Evolutionary conservation across 73 alveolate genomes (phyloP).

Genomic region (Blepharisma japonicum): DNA sequence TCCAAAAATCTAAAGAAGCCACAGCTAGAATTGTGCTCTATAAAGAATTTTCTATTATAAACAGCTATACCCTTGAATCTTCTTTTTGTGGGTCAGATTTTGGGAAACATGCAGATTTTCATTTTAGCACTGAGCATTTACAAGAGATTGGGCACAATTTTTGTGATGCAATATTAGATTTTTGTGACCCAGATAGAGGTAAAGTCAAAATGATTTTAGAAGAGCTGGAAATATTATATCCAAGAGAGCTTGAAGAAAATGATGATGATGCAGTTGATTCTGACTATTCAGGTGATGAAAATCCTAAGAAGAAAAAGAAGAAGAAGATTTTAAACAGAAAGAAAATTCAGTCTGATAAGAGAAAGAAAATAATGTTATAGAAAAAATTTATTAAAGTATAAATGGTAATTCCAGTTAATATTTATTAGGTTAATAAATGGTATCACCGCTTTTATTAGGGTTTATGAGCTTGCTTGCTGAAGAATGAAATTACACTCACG

Average conservation of each 20-base stretch:
- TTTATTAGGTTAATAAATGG: no score
- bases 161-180: constrained; percentile 89
- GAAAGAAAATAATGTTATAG: no score
- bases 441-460: no score
- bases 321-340: no score
- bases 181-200: constrained; percentile 89
- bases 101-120: constrained; percentile 86
- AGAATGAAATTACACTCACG: constrained; percentile 15
- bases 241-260: constrained; percentile 24
- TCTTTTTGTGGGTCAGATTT: constrained; percentile 97
- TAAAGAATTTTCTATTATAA: constrained; percentile 81
- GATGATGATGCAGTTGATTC: constrained; percentile 15
- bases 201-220: constrained; percentile 46
- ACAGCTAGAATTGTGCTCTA: constrained; percentile 88
- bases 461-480: no score
- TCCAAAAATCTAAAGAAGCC: constrained; percentile 87
- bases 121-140: constrained; percentile 80
- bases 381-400: no score
- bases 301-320: neutral
- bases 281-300: constrained; percentile 4
- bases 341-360: no score
- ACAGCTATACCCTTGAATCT: constrained; percentile 85
- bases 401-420: no score
- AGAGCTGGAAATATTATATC: constrained; percentile 21
- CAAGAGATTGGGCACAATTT: constrained; percentile 86